phyloP scores from a whole-genome alignment of 441 rosid species.

The Pelargonium citronellum region DNA sequence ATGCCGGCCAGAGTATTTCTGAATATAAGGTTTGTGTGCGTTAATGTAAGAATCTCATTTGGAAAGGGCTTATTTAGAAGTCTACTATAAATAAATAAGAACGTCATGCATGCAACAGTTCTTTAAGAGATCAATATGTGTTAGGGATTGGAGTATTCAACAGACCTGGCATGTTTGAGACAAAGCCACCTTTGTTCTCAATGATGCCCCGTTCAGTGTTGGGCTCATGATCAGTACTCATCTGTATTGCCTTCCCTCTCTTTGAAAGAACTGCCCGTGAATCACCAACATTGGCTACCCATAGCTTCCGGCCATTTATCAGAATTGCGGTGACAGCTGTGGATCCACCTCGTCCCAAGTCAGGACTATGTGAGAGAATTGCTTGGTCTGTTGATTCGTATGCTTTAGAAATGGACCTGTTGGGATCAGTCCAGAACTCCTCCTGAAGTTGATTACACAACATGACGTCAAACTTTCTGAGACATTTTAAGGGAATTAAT shows the following conservation, averaged over 20 bases:
- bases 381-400: constrained; percentile 56
- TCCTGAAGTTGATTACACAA: constrained; percentile 31
- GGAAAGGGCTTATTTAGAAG: too few relatives aligned
- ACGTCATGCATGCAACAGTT: too few relatives aligned
- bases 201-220: constrained; percentile 49
- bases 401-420: constrained; percentile 45
- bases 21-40: too few relatives aligned
- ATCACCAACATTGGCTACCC: constrained; percentile 67
- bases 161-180: constrained; percentile 24
- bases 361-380: constrained; percentile 49
- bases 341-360: constrained; percentile 62
- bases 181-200: constrained; percentile 62
- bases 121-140: not conserved
- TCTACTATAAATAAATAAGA: too few relatives aligned
- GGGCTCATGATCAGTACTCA: constrained; percentile 60
- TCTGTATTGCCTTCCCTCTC: constrained; percentile 41
- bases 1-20: too few relatives aligned
- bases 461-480: too few relatives aligned
- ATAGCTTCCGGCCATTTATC: constrained; percentile 44
- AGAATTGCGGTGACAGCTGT: constrained; percentile 68
- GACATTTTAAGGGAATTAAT: too few relatives aligned
- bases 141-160: not conserved
- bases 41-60: too few relatives aligned
- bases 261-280: constrained; percentile 57
- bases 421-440: constrained; percentile 54